Evolutionary conservation across 2,329 filamentous ascomycete species (phyloP).

Genomic region (Aspergillus clavatus): DNA sequence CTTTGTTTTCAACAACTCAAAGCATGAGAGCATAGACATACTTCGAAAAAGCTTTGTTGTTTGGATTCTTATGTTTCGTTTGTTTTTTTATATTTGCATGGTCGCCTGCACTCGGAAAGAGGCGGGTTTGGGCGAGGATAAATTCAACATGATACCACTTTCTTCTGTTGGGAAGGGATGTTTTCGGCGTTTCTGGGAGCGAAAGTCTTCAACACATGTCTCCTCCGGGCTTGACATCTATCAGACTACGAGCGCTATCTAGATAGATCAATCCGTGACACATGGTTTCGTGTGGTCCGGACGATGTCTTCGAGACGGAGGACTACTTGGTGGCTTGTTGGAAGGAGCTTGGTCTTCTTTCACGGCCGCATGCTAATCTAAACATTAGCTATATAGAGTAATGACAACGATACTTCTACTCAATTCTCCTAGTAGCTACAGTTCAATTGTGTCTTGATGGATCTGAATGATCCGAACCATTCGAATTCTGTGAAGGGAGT

Average conservation of each 20-base stretch:
- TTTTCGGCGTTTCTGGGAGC: conserved; percentile 40
- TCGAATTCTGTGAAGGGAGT: too few species aligned
- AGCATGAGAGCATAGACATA: conserved; percentile 40
- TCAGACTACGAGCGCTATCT: conserved; percentile 5
- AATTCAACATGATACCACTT: conserved; percentile 49
- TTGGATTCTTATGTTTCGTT: conserved; percentile 26
- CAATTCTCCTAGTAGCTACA: too few species aligned
- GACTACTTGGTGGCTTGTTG: conserved; percentile 4
- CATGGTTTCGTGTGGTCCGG: conserved; percentile 6
- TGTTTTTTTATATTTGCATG: conserved; percentile 38
- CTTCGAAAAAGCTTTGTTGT: conserved; percentile 24
- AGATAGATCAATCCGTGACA: background rate
- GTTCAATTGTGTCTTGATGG: too few species aligned
- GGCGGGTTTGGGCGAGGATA: conserved; percentile 38
- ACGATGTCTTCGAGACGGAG: conserved; percentile 10
- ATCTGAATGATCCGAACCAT: too few species aligned
- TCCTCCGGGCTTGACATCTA: conserved; percentile 13
- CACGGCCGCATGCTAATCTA: conserved; percentile 30
- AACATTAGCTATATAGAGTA: conserved; percentile 34
- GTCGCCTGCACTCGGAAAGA: conserved; percentile 23
- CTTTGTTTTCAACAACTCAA: conserved; percentile 51
- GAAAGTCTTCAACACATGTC: conserved; percentile 40
- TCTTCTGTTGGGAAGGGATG: conserved; percentile 38
- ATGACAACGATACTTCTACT: conserved; percentile 8
- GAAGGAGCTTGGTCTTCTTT: conserved; percentile 10